Conservation (phyloP, 305 asterid genomes). For the Andrographis paniculata region DNA sequence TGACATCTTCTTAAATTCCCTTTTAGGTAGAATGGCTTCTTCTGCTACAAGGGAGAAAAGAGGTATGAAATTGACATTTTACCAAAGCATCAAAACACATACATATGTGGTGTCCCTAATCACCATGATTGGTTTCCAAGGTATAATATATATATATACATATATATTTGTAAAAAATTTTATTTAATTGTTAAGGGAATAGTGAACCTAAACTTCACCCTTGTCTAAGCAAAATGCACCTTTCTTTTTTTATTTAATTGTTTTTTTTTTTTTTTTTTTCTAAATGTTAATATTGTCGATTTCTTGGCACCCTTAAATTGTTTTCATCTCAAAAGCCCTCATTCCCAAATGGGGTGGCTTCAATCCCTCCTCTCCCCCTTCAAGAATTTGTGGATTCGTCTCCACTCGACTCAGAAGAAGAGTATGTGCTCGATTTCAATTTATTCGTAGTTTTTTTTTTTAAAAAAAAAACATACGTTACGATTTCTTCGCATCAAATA, state of each 20-base stretch:
- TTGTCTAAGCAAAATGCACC: conserved; percentile 60
- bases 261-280: conserved; percentile 13
- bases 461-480: background rate
- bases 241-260: background rate
- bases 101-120: too few relatives aligned
- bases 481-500: background rate
- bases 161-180: background rate
- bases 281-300: conserved; percentile 12
- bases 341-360: conserved; percentile 79
- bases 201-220: conserved; percentile 68
- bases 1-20: conserved; percentile 14
- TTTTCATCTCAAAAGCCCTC: conserved; percentile 30
- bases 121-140: background rate
- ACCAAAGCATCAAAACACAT: conserved; percentile 43
- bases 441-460: too few relatives aligned
- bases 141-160: background rate
- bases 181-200: conserved; percentile 15
- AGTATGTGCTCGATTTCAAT: conserved; percentile 28
- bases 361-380: conserved; percentile 87
- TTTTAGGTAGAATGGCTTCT: conserved; percentile 42
- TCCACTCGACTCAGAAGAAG: conserved; percentile 61
- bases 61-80: conserved; percentile 45
- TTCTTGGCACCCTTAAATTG: conserved; percentile 10
- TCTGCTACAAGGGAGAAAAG: conserved; percentile 38
- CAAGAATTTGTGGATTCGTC: conserved; percentile 81